Conservation (phyloP, 768 basidiomycete species). For the Termitomyces sp. region DNA sequence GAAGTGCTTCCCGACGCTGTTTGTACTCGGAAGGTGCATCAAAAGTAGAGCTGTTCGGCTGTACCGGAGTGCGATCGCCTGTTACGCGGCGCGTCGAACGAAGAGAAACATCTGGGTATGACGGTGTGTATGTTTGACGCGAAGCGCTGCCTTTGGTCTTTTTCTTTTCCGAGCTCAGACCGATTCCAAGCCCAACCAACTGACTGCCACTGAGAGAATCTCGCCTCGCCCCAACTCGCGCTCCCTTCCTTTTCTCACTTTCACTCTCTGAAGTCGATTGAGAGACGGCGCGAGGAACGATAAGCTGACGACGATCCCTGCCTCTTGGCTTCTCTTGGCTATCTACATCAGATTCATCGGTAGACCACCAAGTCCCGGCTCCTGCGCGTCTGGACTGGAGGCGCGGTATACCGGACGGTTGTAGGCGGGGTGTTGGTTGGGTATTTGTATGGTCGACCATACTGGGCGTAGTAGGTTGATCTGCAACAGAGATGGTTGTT, state of each 20-base stretch:
- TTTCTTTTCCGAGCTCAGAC: constrained; percentile 4
- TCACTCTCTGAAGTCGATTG: constrained; percentile 43
- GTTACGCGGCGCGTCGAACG: neutral
- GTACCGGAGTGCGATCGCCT: neutral
- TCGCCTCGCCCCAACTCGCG: neutral
- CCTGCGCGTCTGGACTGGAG: constrained; percentile 25
- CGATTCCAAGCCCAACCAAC: constrained; percentile 14
- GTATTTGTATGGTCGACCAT: neutral
- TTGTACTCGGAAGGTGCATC: constrained; percentile 21
- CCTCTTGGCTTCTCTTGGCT: constrained; percentile 37
- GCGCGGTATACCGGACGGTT: constrained; percentile 35
- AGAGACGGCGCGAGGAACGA: constrained; percentile 44
- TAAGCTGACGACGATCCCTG: constrained; percentile 39
- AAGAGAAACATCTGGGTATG: neutral
- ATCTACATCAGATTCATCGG: constrained; percentile 44
- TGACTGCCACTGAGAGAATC: neutral
- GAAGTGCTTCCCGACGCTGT: constrained; percentile 33
- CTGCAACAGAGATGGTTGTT: neutral
- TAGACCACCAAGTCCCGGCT: constrained; percentile 20
- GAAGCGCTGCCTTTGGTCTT: neutral
- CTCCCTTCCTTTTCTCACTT: constrained; percentile 17
- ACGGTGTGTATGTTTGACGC: constrained; percentile 1
- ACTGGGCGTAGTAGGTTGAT: neutral
- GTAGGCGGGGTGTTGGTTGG: constrained; percentile 2
- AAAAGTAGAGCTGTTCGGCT: neutral